Conservation (phyloP, 495 filamentous ascomycete species). For the Talaromyces adpressus region DNA sequence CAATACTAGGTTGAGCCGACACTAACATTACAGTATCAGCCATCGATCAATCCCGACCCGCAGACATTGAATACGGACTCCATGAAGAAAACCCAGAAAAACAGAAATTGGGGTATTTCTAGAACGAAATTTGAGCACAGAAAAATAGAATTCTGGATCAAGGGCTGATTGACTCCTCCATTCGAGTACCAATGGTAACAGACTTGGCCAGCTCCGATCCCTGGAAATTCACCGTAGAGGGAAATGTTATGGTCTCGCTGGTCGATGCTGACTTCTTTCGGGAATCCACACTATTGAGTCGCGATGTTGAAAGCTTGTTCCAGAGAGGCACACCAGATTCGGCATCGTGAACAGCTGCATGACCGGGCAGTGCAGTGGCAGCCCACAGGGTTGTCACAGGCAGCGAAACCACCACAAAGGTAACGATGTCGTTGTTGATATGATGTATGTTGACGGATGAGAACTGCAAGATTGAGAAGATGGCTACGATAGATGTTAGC, state of each 20-base stretch:
- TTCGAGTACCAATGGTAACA: neutral
- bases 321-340: conserved; percentile 5
- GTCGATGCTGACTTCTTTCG: neutral
- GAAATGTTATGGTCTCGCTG: conserved; percentile 2
- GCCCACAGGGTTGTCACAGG: conserved; percentile 81
- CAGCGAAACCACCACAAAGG: conserved; percentile 64
- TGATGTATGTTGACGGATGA: conserved; percentile 48
- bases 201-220: neutral
- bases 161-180: neutral
- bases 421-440: conserved; percentile 53
- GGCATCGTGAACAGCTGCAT: neutral
- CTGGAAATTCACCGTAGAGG: conserved; percentile 1
- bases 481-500: conserved; percentile 34
- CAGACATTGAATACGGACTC: neutral
- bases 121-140: neutral
- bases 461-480: conserved; percentile 65
- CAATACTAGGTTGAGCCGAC: neutral
- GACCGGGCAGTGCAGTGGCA: conserved; percentile 28
- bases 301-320: neutral
- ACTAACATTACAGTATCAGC: neutral
- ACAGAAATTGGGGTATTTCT: neutral
- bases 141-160: neutral
- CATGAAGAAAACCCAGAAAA: neutral
- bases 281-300: neutral
- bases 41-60: neutral